These are phyloP conservation scores for Tulasnella sp. DNA, from an alignment of 768 basidiomycete species.

Conservation along the genomic window DNA sequence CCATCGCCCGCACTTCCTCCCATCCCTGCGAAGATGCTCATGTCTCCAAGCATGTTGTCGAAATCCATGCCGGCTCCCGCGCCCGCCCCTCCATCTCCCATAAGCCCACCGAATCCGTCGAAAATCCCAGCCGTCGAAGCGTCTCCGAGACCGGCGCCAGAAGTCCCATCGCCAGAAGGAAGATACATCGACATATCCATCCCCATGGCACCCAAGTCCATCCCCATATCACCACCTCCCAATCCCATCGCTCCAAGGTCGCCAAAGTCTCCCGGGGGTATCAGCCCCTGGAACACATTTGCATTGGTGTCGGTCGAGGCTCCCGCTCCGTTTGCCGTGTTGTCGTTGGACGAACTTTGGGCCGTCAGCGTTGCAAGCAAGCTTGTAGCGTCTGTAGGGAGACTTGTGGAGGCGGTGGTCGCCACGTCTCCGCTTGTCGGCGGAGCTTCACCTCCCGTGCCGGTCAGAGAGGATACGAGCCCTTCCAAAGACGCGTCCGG, in stretches of 20 bases:
- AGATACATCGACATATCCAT: neutral
- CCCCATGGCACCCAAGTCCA: neutral
- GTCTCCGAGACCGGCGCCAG: neutral
- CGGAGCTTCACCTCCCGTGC: neutral
- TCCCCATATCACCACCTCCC: neutral
- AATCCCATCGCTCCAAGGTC: neutral
- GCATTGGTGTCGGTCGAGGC: neutral
- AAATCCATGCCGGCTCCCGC: neutral
- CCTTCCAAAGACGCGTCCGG: neutral
- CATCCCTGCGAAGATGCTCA: neutral
- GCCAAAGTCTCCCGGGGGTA: neutral
- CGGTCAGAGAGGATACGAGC: neutral
- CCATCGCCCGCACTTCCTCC: neutral
- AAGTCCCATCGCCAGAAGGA: neutral
- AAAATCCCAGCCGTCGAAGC: neutral
- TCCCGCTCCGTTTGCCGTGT: neutral
- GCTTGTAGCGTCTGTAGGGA: constrained; percentile 21
- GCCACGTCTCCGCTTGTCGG: neutral
- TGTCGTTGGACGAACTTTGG: neutral
- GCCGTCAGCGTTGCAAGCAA: constrained; percentile 22
- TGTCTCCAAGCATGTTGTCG: neutral
- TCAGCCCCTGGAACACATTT: neutral
- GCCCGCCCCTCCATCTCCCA: neutral
- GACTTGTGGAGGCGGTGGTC: neutral
- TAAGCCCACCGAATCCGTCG: neutral